Evolutionary conservation across 768 basidiomycete species (phyloP), one percentile per base, ranked within the genome.

Genomic region (Rhodotorula toruloides): DNA sequence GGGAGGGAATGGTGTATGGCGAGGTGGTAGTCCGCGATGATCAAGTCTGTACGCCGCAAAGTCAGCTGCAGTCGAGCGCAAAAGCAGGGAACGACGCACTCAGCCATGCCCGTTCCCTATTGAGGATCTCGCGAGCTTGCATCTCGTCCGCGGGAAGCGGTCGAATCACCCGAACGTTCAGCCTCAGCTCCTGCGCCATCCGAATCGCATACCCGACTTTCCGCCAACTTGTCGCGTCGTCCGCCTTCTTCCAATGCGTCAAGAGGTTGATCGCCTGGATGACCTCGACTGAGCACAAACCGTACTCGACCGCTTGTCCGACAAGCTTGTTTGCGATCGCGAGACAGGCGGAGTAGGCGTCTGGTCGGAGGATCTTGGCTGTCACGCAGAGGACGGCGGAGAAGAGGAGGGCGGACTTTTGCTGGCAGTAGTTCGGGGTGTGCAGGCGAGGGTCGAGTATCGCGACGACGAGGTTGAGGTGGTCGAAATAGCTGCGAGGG

Each of bases 11-110:
- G 54, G 16, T 54, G 54, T 8, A 54, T 54, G 1, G 54, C 36
- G 40, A 54, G 40, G n/a, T 54, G 36, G n/a, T 39, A 54, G 39
- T 54, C 54, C n/a, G 54, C 54, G 40, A 54, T n/a, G 36, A 42
- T 40, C n/a, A 54, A 39, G n/a, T 54, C 54, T 54, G 37, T n/a
- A n/a, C n/a, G n/a, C 17, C 32, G 21, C 2, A 21, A 34, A 34
- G 37, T 39, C n/a, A n/a, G n/a, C n/a, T n/a, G n/a, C n/a, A 21
- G 40, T 19, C 29, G 37, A 27, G 53, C 19, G 53, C 25, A 29
- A 34, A 2, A 19, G 27, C 3, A 27, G 21, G 27, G 27, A 27
- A 25, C 9, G 11, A 42, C 54, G n/a, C n/a, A 54, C 54, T 27
- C 10, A 54, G 36, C 54, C 54, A 54, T 5, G 13, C 27, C 17